Evolutionary conservation across 176 grass and related monocot species (phyloP), one percentile per base, ranked within the genome.

Genomic region (Carex myosuroides): DNA sequence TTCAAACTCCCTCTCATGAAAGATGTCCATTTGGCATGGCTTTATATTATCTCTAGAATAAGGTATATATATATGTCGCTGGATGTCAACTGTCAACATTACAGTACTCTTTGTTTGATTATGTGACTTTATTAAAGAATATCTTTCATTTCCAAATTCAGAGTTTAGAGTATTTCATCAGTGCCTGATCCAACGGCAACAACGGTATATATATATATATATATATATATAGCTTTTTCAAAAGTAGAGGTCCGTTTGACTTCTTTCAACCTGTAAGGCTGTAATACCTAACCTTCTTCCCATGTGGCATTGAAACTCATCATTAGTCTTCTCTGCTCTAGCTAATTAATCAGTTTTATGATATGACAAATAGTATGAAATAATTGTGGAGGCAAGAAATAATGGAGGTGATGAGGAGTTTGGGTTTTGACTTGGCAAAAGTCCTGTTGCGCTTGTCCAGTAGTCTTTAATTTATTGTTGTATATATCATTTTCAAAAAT

Each of bases 351-450:
- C 54, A 39, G 37, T 39, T 39, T 39, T 39, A 39, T 39, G 37
- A 39, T 39, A 39, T 39, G 37, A 39, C 6, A 39, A 5, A 39
- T 39, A 39, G 37, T 39, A 6, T 39, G 37, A 39, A 39, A 39
- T 39, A 39, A 39, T 39, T 39, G 37, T 39, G 42, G 70, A 50
- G 42, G 42, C 70, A 22, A 73, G 39, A 52, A 73, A 73, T 24
- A 73, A 77, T 53, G 44, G n/a, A 54, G 46, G 60, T 17, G 44
- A 56, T 17, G 20, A 32, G 24, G 21, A 55, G 21, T 56, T 64
- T 67, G 60, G 41, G 41, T 69, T 83, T 83, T 83, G 81, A 83
- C 81, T 66, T 83, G 22, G 21, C 21, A 68, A 68, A 68, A 82
- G n/a, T 67, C 37, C 32, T 64, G 30, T 82, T 46, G 60, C 1